A percentile compares a stretch with the other conserved stretches of the same genome.
phyloP scores from a whole-genome alignment of 441 rosid genomes.

The Pelargonium citronellum region DNA sequence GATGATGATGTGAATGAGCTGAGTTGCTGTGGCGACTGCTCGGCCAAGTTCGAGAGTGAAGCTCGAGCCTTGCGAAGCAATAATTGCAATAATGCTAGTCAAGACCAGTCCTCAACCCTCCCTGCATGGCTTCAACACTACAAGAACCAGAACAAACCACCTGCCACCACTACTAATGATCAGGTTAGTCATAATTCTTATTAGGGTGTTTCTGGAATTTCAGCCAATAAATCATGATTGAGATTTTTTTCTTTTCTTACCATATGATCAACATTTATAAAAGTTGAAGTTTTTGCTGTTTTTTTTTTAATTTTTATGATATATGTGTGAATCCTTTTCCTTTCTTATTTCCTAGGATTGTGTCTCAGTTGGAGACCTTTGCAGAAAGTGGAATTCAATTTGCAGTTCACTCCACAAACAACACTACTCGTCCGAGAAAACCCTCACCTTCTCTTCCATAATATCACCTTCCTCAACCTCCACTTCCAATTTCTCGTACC shows the following conservation, averaged over 20 bases:
- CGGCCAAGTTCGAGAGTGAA: conserved; percentile 38
- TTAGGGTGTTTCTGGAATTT: too few species aligned
- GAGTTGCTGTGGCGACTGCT: conserved; percentile 47
- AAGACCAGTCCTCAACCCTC: conserved; percentile 26
- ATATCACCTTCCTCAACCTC: conserved; percentile 48
- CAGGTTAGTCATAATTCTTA: conserved; percentile 28
- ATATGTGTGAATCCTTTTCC: not conserved
- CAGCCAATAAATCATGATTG: too few species aligned
- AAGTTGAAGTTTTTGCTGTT: too few species aligned
- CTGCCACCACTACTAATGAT: conserved; percentile 23
- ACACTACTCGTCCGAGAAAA: conserved; percentile 36
- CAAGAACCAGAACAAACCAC: conserved; percentile 40
- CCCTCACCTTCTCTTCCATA: conserved; percentile 50
- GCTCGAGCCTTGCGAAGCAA: conserved; percentile 29
- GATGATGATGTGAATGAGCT: conserved; percentile 22
- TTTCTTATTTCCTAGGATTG: conserved; percentile 39
- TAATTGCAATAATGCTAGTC: conserved; percentile 22
- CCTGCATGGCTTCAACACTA: conserved; percentile 60
- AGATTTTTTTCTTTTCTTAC: too few species aligned
- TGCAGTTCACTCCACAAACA: conserved; percentile 53
- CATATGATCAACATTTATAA: too few species aligned
- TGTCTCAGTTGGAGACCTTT: conserved; percentile 42
- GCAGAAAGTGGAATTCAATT: conserved; percentile 55
- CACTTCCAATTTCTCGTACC: conserved; percentile 34
- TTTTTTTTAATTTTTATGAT: too few species aligned